These are phyloP conservation scores for Globisporangium viniferum DNA, from an alignment of 352 stramenopile species.

Conservation along the genomic window DNA sequence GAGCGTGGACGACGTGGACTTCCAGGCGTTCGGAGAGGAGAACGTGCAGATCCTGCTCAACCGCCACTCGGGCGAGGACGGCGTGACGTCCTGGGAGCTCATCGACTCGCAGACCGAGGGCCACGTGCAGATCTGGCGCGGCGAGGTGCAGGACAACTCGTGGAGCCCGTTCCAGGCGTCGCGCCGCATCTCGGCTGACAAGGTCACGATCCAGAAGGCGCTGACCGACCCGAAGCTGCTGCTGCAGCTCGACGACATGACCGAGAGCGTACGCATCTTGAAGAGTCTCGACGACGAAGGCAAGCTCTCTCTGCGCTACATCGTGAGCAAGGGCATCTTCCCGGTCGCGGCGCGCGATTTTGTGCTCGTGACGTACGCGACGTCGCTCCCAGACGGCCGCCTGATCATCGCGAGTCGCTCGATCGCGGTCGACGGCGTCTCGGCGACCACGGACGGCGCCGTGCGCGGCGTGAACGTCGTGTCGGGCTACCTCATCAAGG, in stretches of 20 bases:
- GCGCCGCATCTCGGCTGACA: constrained; percentile 50
- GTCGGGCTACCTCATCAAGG: constrained; percentile 76
- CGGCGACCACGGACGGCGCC: constrained; percentile 47
- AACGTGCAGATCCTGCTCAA: constrained; percentile 62
- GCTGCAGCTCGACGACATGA: constrained; percentile 82
- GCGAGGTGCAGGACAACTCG: constrained; percentile 51
- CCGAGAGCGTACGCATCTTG: constrained; percentile 56
- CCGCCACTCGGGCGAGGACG: constrained; percentile 57
- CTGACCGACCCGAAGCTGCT: constrained; percentile 63
- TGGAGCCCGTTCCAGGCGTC: constrained; percentile 73
- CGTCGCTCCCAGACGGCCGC: constrained; percentile 45
- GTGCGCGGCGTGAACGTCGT: constrained; percentile 69
- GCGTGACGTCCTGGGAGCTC: constrained; percentile 70
- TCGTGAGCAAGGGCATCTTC: constrained; percentile 78
- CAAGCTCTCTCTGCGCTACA: constrained; percentile 60
- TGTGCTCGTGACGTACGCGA: constrained; percentile 60
- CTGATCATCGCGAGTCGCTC: constrained; percentile 69
- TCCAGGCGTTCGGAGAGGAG: constrained; percentile 57
- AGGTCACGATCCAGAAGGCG: constrained; percentile 46
- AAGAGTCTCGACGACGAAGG: constrained; percentile 50
- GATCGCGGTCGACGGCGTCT: constrained; percentile 37
- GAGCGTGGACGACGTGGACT: constrained; percentile 55
- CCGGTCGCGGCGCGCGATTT: constrained; percentile 75
- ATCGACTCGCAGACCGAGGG: constrained; percentile 50
- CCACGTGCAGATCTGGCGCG: constrained; percentile 57